Evolutionary conservation across 2,329 filamentous ascomycete genomes (phyloP), one percentile per base, ranked within the genome.

Genomic region (Neonectria neomacrospora): DNA sequence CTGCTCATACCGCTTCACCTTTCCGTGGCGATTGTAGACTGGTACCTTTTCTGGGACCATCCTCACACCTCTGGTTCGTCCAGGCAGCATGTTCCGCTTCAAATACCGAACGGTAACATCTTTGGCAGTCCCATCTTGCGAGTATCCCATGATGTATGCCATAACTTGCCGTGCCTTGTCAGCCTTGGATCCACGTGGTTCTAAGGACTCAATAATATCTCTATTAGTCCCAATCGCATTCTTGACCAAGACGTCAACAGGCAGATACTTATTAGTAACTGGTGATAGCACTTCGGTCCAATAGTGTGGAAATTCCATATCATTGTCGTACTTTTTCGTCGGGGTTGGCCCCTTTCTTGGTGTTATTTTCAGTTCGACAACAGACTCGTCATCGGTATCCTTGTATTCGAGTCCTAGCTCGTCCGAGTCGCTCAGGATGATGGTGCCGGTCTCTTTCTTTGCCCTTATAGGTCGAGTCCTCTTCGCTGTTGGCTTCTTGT

Each of bases 31-130:
- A 73, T 93, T 90, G 75, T 94, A 90, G 7, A 97, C 81, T 0
- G 94, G 90, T 1, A 97, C 83, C 73, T 95, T 97, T 70, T 96
- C 93, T 2, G 89, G 76, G 0, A 91, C 88, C 75, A 97, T 86
- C 7, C 96, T 88, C 67, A 90, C 86, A 4, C 94, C 93, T 75
- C 97, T 98, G 0, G 95, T 97, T 69, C 94, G 91, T 4, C 96
- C 95, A 1, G 96, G 96, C 75, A 94, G 89, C 56, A 91, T 85
- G 61, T 91, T 91, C 22, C 90, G 88, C 72, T 91, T 94, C 8
- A 99, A 81, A 76, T 99, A 99, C 28, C 96, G 88, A 11, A 96
- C 90, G 0, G 96, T 99, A 16, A 99, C 91, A 75, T 99, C 96
- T 76, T 98, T 98, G 12, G 93, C 94, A 0, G 93, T 94, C 2